Conservation (phyloP, 345 rosid species). For the Excoecaria agallocha region DNA sequence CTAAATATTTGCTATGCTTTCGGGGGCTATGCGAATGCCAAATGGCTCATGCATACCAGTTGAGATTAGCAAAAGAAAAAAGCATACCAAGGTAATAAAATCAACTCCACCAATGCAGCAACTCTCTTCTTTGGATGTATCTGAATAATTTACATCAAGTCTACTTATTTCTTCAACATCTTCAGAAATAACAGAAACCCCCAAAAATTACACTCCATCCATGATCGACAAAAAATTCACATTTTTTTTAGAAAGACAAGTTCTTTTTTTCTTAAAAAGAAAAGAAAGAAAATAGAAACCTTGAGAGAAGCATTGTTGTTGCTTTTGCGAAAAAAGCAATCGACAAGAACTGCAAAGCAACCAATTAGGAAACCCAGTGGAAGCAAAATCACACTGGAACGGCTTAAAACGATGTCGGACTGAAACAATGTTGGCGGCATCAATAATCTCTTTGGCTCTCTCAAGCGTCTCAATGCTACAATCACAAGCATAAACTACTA, state of each 20-base stretch:
- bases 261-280: background rate
- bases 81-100: slow-evolving; percentile 73
- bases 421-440: slow-evolving; percentile 16
- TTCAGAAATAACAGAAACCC: slow-evolving; percentile 16
- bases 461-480: slow-evolving; percentile 77
- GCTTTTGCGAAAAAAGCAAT: slow-evolving; percentile 22
- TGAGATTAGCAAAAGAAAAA: slow-evolving; percentile 1
- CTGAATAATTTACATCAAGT: slow-evolving; percentile 7
- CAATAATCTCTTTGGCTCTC: slow-evolving; percentile 53
- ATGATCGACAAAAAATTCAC: background rate
- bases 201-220: background rate
- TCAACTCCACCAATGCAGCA: slow-evolving; percentile 74
- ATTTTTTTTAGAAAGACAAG: background rate
- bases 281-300: slow-evolving; percentile 27
- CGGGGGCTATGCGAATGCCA: background rate
- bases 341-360: slow-evolving; percentile 50
- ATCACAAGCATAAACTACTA: slow-evolving; percentile 71
- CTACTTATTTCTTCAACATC: slow-evolving; percentile 29
- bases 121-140: slow-evolving; percentile 30
- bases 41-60: background rate
- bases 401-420: slow-evolving; percentile 42
- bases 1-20: background rate
- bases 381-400: slow-evolving; percentile 66
- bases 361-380: slow-evolving; percentile 60
- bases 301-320: slow-evolving; percentile 21